Base-by-base conservation (phyloP, 192 early-diverging fungal genomes). In the Podila verticillata region DNA sequence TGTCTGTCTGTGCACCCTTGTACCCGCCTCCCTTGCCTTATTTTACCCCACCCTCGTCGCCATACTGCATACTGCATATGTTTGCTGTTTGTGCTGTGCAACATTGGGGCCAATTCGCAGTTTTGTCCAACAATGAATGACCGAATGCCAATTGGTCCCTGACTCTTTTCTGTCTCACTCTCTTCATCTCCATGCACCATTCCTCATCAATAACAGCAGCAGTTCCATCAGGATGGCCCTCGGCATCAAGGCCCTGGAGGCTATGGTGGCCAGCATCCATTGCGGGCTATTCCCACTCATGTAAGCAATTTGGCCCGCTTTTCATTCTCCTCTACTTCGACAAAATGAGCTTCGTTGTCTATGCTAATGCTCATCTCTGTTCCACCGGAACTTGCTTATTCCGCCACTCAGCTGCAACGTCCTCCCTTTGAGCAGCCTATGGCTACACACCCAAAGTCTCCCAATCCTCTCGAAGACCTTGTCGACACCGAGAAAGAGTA, bases 401-500 rank as follows among this genome's bases (percentile, higher is more conserved):
- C 51, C 51, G 20, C 51, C 9, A 44, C 28, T 47, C 39, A 72
- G 70, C 66, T 80, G 32, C 77, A 72, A 59, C 77, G 69, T 64
- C 70, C 77, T 34, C 77, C 77, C 1, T 72, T 80, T 39, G 77
- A 80, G 56, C 70, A 80, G 61, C 77, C 77, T 4, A 56, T 68
- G 34, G 74, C 61, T 8, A 71, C 32, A 24, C 71, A 83, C n/a
- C 74, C 74, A 13, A 70, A 66, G 61, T 48, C 68, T 13, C 63
- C 39, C 28, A 88, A 87, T 47, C 89, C 86, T 2, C 62, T 90
- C 7, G 84, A 65, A 2, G 87, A 90, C 31, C 70, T 90, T 26
- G 75, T 88, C 2, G 89, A 88, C 29, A 83, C 87, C 1, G 89
- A 90, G 81, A 74, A 86, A 36, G 72, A 72, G 47, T 90, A 88